phyloP scores from a whole-genome alignment of 2,329 filamentous ascomycete genomes.

The Balansia obtecta region DNA sequence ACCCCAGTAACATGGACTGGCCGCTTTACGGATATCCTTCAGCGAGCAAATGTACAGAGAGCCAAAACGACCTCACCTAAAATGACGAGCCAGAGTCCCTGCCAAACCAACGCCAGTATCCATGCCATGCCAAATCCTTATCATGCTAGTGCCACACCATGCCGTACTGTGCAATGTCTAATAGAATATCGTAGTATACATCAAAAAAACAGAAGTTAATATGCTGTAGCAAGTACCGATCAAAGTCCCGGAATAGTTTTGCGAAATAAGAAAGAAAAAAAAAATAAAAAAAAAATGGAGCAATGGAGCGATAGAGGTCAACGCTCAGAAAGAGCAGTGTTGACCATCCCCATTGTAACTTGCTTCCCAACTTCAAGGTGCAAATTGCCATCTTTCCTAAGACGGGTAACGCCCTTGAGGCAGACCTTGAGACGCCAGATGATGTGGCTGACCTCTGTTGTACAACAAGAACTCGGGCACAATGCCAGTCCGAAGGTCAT shows the following conservation, averaged over 20 bases:
- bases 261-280: too few relatives aligned
- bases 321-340: background rate
- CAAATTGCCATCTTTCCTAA: slow-evolving; percentile 18
- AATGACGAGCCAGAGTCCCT: slow-evolving; percentile 1
- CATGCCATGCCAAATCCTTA: slow-evolving; percentile 13
- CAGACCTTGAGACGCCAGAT: slow-evolving; percentile 13
- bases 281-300: too few relatives aligned
- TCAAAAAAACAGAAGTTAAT: background rate
- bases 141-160: slow-evolving; percentile 12
- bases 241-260: too few relatives aligned
- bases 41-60: slow-evolving; percentile 1
- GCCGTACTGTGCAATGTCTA: slow-evolving; percentile 9
- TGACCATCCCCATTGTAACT: too few relatives aligned
- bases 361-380: background rate
- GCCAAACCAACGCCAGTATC: slow-evolving; percentile 15
- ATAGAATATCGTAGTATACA: slow-evolving; percentile 9
- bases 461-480: slow-evolving; percentile 48
- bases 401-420: slow-evolving; percentile 23
- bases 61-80: background rate
- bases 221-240: background rate
- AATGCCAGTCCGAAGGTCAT: slow-evolving; percentile 56
- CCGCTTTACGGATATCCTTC: background rate
- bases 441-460: slow-evolving; percentile 20
- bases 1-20: slow-evolving; percentile 11
- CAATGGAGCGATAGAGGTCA: background rate